phyloP scores from a whole-genome alignment of 331 rosid species.

The Phaseolus coccineus region DNA sequence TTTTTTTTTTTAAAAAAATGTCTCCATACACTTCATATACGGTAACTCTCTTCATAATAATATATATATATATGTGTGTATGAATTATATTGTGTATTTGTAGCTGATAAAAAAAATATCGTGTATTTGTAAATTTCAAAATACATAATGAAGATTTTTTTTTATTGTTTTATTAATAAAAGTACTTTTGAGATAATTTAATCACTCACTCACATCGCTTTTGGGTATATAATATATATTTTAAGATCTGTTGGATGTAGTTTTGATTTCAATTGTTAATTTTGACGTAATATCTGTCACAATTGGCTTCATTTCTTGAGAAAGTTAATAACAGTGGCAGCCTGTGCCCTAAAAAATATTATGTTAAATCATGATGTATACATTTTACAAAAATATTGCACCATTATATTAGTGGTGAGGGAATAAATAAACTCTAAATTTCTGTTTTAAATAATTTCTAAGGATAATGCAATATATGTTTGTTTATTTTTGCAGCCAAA shows the following conservation, averaged over 20 bases:
- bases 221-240: background rate
- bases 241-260: background rate
- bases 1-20: background rate
- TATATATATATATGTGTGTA: too few relatives aligned
- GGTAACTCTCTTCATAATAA: background rate
- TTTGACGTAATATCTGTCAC: background rate
- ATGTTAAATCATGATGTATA: background rate
- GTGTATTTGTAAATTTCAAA: too few relatives aligned
- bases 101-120: background rate
- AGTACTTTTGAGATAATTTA: background rate
- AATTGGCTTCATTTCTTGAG: background rate
- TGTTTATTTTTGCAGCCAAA: too few relatives aligned
- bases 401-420: too few relatives aligned
- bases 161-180: background rate
- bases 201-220: background rate
- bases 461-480: too few relatives aligned
- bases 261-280: background rate
- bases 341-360: too few relatives aligned
- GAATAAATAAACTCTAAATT: too few relatives aligned
- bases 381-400: background rate
- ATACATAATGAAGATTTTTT: background rate
- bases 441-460: too few relatives aligned
- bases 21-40: background rate
- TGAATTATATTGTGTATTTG: too few relatives aligned
- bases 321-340: background rate